Evolutionary conservation across 768 basidiomycete species (phyloP).

Genomic region (Suillus placidus): DNA sequence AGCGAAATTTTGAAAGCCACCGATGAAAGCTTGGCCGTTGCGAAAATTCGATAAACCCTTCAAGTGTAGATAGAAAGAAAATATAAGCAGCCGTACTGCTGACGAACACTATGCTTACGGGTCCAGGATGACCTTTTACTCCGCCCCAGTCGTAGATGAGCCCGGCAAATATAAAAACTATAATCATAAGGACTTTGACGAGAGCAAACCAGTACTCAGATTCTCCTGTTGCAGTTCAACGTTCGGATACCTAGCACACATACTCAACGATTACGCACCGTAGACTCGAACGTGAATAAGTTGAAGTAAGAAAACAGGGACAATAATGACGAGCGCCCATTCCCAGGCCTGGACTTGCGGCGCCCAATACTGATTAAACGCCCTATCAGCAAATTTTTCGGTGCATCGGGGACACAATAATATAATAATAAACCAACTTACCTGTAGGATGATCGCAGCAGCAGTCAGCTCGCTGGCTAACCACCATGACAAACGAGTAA

Average conservation of each 20-base stretch:
- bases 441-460: slow-evolving; percentile 55
- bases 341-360: slow-evolving; percentile 52
- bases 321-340: slow-evolving; percentile 58
- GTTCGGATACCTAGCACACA: background rate
- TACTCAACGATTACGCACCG: slow-evolving; percentile 37
- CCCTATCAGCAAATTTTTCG: background rate
- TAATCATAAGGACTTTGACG: slow-evolving; percentile 64
- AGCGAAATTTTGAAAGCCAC: slow-evolving; percentile 54
- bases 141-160: slow-evolving; percentile 67
- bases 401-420: background rate
- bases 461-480: slow-evolving; percentile 61
- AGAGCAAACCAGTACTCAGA: slow-evolving; percentile 66
- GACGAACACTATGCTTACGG: slow-evolving; percentile 38
- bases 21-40: slow-evolving; percentile 53
- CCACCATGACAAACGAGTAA: slow-evolving; percentile 16
- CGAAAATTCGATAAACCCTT: slow-evolving; percentile 57
- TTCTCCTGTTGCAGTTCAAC: slow-evolving; percentile 44
- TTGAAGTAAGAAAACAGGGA: slow-evolving; percentile 54
- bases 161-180: slow-evolving; percentile 63
- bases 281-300: slow-evolving; percentile 61
- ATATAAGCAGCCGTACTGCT: background rate
- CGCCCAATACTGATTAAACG: slow-evolving; percentile 43
- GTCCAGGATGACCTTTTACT: slow-evolving; percentile 58
- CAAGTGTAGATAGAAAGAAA: too few species aligned
- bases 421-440: slow-evolving; percentile 14